phyloP scores from a whole-genome alignment of 163 green algal genomes.

The Trebouxia gelatinosa region DNA sequence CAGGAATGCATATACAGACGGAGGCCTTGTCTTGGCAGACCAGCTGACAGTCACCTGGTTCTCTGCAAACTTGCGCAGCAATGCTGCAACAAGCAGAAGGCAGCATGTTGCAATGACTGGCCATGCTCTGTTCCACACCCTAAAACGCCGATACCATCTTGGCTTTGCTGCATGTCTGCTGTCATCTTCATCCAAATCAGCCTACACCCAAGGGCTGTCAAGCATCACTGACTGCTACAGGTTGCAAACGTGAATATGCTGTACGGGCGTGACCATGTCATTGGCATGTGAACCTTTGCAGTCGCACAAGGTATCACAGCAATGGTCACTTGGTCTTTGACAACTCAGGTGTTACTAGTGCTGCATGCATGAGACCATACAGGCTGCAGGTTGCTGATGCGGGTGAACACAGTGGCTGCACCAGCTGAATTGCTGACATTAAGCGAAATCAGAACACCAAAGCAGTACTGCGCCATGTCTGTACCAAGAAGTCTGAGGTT shows the following conservation, averaged over 20 bases:
- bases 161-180: not conserved
- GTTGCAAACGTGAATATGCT: not conserved
- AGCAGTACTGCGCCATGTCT: not conserved
- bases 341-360: too few species aligned
- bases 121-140: not conserved
- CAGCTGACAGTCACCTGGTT: not conserved
- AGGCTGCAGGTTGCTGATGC: too few species aligned
- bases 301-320: too few species aligned
- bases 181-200: slow-evolving; percentile 17
- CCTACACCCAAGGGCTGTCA: too few species aligned
- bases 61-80: slow-evolving; percentile 2
- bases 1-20: too few species aligned
- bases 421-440: too few species aligned
- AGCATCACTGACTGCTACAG: not conserved
- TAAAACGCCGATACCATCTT: slow-evolving; percentile 3
- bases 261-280: not conserved
- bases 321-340: too few species aligned
- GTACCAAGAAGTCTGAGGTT: not conserved
- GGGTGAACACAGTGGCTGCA: too few species aligned
- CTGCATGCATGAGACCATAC: too few species aligned
- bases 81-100: not conserved
- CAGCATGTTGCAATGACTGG: slow-evolving; percentile 5
- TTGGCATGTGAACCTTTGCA: too few species aligned
- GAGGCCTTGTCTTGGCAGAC: not conserved
- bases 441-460: too few species aligned